phyloP scores from a whole-genome alignment of 495 filamentous ascomycete genomes.

The Xylaria sp. region DNA sequence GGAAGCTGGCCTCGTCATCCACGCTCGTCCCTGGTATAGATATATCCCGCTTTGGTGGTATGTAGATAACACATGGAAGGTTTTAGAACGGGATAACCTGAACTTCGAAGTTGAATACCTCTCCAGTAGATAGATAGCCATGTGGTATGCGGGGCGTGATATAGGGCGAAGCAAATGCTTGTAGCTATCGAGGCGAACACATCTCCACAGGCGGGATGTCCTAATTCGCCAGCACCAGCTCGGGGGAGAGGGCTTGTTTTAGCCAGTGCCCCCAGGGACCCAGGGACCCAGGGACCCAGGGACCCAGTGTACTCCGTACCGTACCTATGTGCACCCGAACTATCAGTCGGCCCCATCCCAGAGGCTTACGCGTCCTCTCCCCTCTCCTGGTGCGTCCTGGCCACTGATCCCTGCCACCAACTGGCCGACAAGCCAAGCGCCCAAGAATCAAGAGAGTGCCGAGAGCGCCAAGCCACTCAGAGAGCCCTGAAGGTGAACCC shows the following conservation, averaged over 20 bases:
- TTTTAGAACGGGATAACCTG: too few species aligned
- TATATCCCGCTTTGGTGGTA: not conserved
- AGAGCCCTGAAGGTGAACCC: not conserved
- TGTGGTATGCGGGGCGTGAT: not conserved
- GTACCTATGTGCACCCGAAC: not conserved
- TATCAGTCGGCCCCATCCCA: slow-evolving; percentile 13
- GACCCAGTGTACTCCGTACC: not conserved
- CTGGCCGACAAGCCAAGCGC: slow-evolving; percentile 41
- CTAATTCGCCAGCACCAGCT: not conserved
- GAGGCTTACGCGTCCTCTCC: slow-evolving; percentile 50
- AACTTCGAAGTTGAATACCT: too few species aligned
- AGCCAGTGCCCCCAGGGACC: not conserved
- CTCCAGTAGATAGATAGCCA: not conserved
- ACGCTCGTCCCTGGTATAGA: not conserved
- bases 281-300: not conserved
- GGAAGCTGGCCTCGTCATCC: slow-evolving; percentile 25
- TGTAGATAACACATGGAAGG: not conserved
- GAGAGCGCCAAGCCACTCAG: slow-evolving; percentile 29
- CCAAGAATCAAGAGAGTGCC: slow-evolving; percentile 27
- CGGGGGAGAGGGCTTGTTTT: slow-evolving; percentile 12
- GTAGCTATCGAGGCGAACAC: slow-evolving; percentile 9
- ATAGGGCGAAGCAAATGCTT: not conserved
- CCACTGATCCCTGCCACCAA: slow-evolving; percentile 39
- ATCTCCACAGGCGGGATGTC: not conserved
- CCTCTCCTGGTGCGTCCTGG: slow-evolving; percentile 37